phyloP scores from a whole-genome alignment of 495 filamentous ascomycete species.

The Talaromyces nanjingensis region DNA sequence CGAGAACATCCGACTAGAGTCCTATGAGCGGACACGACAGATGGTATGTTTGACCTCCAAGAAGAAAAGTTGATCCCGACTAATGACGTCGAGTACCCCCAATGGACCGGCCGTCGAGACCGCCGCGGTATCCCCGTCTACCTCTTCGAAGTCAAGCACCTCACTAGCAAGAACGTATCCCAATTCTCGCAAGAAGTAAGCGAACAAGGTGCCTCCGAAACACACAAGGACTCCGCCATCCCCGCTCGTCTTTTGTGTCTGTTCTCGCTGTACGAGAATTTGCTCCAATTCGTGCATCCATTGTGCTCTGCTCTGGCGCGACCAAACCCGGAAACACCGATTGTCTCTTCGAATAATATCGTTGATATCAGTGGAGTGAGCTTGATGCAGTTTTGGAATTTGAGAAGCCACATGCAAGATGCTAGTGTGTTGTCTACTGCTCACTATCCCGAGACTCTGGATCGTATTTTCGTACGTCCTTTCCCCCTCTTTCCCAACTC shows the following conservation, averaged over 20 bases:
- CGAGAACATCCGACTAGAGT: constrained; percentile 70
- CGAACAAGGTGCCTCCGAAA: constrained; percentile 51
- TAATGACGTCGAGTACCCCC: constrained; percentile 59
- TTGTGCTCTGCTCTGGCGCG: constrained; percentile 69
- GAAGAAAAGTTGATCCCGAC: background rate
- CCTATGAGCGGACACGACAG: constrained; percentile 69
- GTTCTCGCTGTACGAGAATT: constrained; percentile 83
- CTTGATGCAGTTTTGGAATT: constrained; percentile 87
- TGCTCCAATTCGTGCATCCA: constrained; percentile 80
- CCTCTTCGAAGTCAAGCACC: constrained; percentile 75
- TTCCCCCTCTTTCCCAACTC: background rate
- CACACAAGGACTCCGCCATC: constrained; percentile 41
- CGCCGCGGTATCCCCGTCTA: constrained; percentile 84
- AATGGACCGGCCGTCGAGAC: constrained; percentile 86
- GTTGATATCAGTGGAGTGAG: constrained; percentile 80
- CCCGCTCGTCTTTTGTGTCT: constrained; percentile 66
- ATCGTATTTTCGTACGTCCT: constrained; percentile 67
- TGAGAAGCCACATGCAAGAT: constrained; percentile 88
- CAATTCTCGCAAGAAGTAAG: constrained; percentile 57
- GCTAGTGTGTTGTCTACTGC: constrained; percentile 79
- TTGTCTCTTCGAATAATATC: constrained; percentile 83
- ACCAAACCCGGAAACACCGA: constrained; percentile 64
- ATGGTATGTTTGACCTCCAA: constrained; percentile 47
- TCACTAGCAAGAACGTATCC: constrained; percentile 71
- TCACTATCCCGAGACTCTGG: constrained; percentile 86